Base-by-base conservation (phyloP, 768 basidiomycete species). In the Trametes cubensis region DNA sequence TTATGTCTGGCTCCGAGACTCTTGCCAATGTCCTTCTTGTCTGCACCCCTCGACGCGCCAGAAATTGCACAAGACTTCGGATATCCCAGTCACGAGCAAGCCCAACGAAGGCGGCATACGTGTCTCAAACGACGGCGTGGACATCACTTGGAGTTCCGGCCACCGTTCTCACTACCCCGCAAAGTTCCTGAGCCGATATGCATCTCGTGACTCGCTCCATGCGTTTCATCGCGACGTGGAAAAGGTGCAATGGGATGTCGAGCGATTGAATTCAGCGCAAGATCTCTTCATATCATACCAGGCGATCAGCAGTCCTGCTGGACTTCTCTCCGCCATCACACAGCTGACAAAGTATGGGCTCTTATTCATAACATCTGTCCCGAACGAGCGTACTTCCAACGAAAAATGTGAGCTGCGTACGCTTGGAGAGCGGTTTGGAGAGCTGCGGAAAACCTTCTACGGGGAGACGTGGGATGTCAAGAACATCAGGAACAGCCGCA, bases 401-500 rank as follows among this genome's bases (percentile, higher is more conserved):
- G 79, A 81, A 26, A 74, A 73, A 0, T 94, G 92, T 71, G 89
- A 89, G 72, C 72, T 94, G 30, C 79, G 84, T 4, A 75, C 61
- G n/a, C 78, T 98, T 3, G 92, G 85, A 2, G 76, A 79, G 26
- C 71, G 69, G 23, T 90, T 98, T 67, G 90, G 93, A 6, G 84
- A 92, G 65, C 79, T 98, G 26, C 79, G 94, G 26, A 78, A 82
- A 47, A 98, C 95, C 10, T 95, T 98, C 73, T 99, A 99, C 67
- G 96, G 96, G 0, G 78, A 81, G 47, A 71, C 89, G 1, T 98
- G 94, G 94, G 86, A 97, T 72, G 95, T 98, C 26, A 84, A 85
- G 76, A 92, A 87, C 62, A 68, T 86, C 42, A 77, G 74, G 44
- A 80, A 92, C 58, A 90, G 90, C 69, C 83, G 80, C 66, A 99